Percentiles rank a stretch among this genome's conserved stretches.
Conservation (phyloP, 305 asterid species). For the Fraxinus nigra region DNA sequence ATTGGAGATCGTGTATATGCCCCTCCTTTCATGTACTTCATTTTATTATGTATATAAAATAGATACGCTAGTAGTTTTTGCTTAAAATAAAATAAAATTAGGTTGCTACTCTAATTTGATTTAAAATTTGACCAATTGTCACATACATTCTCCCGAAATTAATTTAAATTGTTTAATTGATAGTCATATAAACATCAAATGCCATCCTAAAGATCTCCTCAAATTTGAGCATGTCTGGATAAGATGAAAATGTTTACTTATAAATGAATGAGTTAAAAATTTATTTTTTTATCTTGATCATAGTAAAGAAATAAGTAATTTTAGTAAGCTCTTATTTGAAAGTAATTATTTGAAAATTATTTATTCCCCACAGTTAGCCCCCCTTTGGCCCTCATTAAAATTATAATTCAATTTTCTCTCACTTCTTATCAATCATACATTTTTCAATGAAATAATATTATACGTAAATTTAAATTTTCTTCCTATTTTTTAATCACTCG, state of each 20-base stretch:
- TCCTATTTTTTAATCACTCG: too few species aligned
- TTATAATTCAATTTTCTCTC: too few species aligned
- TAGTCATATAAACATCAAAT: not conserved
- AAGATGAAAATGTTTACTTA: not conserved
- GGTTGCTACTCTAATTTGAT: not conserved
- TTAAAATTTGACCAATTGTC: not conserved
- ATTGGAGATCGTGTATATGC: too few species aligned
- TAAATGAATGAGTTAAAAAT: not conserved
- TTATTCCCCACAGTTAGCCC: not conserved
- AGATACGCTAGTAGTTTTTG: too few species aligned
- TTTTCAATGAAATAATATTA: too few species aligned
- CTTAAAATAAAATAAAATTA: too few species aligned
- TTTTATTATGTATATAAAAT: too few species aligned
- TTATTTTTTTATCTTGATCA: not conserved
- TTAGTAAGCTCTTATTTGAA: not conserved
- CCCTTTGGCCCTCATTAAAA: too few species aligned
- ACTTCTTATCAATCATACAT: too few species aligned
- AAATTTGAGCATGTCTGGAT: not conserved
- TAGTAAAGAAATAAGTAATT: not conserved
- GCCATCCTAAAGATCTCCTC: not conserved
- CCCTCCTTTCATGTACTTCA: too few species aligned
- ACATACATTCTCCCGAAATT: not conserved
- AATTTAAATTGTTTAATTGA: not conserved
- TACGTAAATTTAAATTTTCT: too few species aligned
- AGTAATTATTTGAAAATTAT: not conserved